Evolutionary conservation across 345 rosid genomes (phyloP).

Genomic region (Hirschfeldia incana): DNA sequence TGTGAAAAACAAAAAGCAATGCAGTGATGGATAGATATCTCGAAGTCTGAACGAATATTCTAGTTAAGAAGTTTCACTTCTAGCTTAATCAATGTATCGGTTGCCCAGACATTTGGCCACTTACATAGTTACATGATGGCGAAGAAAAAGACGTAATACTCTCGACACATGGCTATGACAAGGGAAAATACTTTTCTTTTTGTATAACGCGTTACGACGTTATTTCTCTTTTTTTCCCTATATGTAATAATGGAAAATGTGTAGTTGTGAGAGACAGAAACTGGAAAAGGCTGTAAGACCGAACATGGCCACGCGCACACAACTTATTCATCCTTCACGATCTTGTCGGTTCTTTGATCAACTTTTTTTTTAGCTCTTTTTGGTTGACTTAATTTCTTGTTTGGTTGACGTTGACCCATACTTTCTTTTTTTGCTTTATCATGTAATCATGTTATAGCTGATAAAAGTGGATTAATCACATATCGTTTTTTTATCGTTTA

Average conservation of each 20-base stretch:
- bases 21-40: not conserved
- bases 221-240: not conserved
- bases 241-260: not conserved
- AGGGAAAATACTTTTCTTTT: not conserved
- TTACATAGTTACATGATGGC: not conserved
- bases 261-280: not conserved
- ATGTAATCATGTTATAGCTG: not conserved
- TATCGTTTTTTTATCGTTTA: not conserved
- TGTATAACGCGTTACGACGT: not conserved
- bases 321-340: conserved; percentile 23
- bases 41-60: not conserved
- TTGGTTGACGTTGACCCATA: conserved; percentile 20
- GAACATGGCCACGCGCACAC: conserved; percentile 35
- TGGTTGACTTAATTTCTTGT: conserved; percentile 12
- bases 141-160: not conserved
- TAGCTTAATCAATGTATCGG: not conserved
- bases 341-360: conserved; percentile 28
- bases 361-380: conserved; percentile 3
- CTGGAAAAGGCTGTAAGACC: conserved; percentile 34
- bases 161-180: not conserved
- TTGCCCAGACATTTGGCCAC: not conserved
- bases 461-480: not conserved
- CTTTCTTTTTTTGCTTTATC: not conserved
- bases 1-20: not conserved
- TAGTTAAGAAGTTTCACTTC: not conserved